phyloP scores from a whole-genome alignment of 768 basidiomycete genomes.

The Bullera alba region DNA sequence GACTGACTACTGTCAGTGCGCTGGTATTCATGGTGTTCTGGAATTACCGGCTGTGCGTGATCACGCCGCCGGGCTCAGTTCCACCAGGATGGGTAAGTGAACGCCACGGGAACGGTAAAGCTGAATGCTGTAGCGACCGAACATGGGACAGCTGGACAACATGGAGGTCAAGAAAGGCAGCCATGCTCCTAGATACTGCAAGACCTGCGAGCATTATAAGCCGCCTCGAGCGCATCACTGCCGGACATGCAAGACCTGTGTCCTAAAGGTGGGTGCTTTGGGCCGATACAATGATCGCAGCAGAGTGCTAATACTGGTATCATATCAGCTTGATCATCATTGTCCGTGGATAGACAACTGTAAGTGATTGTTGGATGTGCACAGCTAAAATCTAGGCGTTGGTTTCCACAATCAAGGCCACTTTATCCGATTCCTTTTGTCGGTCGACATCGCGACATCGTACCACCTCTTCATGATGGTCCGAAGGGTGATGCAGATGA shows the following conservation, averaged over 20 bases:
- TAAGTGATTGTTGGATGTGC: background rate
- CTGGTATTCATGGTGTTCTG: conserved; percentile 71
- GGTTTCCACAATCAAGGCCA: conserved; percentile 81
- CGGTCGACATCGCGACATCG: conserved; percentile 76
- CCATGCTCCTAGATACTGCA: conserved; percentile 74
- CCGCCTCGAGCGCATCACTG: conserved; percentile 91
- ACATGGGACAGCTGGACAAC: conserved; percentile 59
- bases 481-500: conserved; percentile 50
- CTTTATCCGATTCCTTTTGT: conserved; percentile 80
- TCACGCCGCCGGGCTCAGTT: conserved; percentile 75
- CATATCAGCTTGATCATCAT: conserved; percentile 32
- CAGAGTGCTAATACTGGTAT: too few species aligned
- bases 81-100: conserved; percentile 67
- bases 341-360: conserved; percentile 47
- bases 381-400: conserved; percentile 59
- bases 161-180: conserved; percentile 87
- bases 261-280: too few species aligned
- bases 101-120: conserved; percentile 71
- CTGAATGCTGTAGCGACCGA: conserved; percentile 49
- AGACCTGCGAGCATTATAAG: conserved; percentile 76
- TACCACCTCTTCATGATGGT: conserved; percentile 84
- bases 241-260: conserved; percentile 71
- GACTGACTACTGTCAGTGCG: conserved; percentile 50
- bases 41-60: conserved; percentile 81
- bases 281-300: too few species aligned